Evolutionary conservation across 768 basidiomycete genomes (phyloP).

Genomic region (Pleurotus citrinopileatus): DNA sequence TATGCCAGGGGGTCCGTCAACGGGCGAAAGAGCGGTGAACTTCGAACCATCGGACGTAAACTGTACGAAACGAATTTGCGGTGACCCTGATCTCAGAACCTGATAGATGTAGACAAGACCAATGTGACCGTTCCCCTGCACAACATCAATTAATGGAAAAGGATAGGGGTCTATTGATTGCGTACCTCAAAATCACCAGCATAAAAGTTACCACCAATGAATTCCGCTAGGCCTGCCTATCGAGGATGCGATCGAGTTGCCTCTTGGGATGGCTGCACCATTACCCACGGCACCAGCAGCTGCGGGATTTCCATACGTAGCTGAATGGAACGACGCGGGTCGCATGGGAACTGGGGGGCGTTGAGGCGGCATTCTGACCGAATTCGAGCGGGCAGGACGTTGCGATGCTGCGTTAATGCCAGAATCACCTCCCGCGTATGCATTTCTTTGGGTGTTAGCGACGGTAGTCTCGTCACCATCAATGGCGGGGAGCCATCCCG

Average conservation of each 20-base stretch:
- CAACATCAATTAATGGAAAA: not conserved
- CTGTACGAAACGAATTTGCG: constrained; percentile 2
- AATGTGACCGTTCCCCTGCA: constrained; percentile 2
- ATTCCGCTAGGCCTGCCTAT: not conserved
- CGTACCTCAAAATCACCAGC: constrained; percentile 5
- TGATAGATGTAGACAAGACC: constrained; percentile 7
- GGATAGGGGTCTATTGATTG: not conserved
- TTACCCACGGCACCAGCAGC: no score
- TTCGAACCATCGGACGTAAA: not conserved
- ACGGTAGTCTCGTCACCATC: not conserved
- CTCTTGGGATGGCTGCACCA: no score
- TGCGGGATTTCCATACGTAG: no score
- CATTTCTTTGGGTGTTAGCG: not conserved
- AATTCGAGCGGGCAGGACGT: not conserved
- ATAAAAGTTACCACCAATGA: not conserved
- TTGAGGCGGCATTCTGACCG: not conserved
- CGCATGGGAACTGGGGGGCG: not conserved
- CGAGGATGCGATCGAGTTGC: no score
- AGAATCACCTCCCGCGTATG: not conserved
- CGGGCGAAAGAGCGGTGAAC: not conserved
- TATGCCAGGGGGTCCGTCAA: not conserved
- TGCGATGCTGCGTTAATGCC: not conserved
- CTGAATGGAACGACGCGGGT: not conserved
- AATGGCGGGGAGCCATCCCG: not conserved
- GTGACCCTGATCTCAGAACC: not conserved